Evolutionary conservation across 805 yeast species (phyloP).

Genomic region (Jamesozyma piceae): DNA sequence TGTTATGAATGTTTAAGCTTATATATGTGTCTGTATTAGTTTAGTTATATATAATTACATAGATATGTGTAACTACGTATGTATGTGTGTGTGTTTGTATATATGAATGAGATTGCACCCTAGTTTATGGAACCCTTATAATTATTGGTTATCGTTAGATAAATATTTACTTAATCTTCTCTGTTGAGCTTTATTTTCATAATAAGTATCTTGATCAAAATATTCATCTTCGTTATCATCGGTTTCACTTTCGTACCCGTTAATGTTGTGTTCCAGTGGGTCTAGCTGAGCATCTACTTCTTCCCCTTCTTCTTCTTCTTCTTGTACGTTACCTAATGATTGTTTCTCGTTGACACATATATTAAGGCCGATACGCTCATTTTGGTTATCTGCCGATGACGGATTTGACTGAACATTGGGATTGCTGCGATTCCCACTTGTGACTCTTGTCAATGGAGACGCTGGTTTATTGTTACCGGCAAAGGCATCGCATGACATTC

Average conservation of each 20-base stretch:
- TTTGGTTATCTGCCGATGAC: neutral
- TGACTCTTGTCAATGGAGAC: neutral
- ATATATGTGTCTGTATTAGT: no score
- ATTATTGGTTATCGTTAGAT: slow-evolving; percentile 3
- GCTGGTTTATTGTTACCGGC: neutral
- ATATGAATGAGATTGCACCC: no score
- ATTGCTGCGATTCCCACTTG: neutral
- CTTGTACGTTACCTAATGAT: neutral
- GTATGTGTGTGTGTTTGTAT: no score
- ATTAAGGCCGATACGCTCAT: no score
- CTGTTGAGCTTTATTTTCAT: slow-evolving; percentile 5
- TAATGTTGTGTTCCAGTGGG: neutral
- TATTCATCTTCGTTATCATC: neutral
- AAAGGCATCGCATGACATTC: neutral
- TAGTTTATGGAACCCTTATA: no score
- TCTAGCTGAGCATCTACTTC: neutral
- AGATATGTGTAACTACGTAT: no score
- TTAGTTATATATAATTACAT: no score
- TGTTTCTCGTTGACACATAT: no score
- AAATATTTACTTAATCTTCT: slow-evolving; percentile 4
- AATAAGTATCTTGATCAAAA: neutral
- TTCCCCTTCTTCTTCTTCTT: neutral
- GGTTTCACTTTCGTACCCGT: neutral
- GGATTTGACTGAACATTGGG: neutral
- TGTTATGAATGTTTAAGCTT: no score